Conservation (phyloP, 495 filamentous ascomycete genomes). For the Penicillium macrosclerotiorum region DNA sequence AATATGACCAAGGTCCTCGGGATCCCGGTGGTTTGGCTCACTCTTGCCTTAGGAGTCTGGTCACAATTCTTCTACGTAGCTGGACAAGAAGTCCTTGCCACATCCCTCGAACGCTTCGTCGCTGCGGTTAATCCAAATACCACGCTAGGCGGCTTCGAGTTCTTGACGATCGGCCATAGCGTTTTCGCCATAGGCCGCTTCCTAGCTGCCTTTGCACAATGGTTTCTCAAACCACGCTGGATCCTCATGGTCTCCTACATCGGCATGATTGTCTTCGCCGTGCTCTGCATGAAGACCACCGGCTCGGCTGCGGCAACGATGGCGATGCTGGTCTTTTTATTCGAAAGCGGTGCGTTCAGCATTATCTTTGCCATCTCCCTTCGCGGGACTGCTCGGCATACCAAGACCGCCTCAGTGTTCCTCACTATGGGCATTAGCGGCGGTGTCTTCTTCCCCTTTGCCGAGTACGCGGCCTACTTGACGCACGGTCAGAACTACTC, state of each 20-base stretch:
- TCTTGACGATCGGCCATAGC: constrained; percentile 54
- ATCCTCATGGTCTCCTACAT: constrained; percentile 57
- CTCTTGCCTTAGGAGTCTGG: constrained; percentile 54
- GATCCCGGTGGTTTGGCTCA: constrained; percentile 55
- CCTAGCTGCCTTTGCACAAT: constrained; percentile 51
- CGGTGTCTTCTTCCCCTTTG: constrained; percentile 55
- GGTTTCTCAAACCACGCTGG: constrained; percentile 60
- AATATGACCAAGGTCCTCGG: constrained; percentile 46
- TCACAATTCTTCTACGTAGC: constrained; percentile 66
- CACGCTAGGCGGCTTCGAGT: constrained; percentile 37
- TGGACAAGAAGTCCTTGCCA: constrained; percentile 59
- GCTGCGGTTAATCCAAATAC: constrained; percentile 27
- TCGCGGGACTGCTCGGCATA: constrained; percentile 59
- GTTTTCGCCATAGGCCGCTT: constrained; percentile 65
- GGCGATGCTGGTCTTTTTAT: constrained; percentile 57
- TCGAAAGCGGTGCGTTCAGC: constrained; percentile 61
- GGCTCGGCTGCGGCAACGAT: constrained; percentile 48
- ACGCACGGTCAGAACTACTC: constrained; percentile 44
- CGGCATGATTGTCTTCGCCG: constrained; percentile 54
- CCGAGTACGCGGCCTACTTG: constrained; percentile 47
- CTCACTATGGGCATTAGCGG: constrained; percentile 57
- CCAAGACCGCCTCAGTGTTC: constrained; percentile 54
- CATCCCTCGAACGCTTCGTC: constrained; percentile 44
- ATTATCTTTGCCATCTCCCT: constrained; percentile 60
- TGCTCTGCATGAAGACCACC: constrained; percentile 52